Percentiles rank a stretch among this genome's conserved stretches.
Evolutionary conservation across 163 green algal species (phyloP).

Genomic region (Scenedesmus sp.): DNA sequence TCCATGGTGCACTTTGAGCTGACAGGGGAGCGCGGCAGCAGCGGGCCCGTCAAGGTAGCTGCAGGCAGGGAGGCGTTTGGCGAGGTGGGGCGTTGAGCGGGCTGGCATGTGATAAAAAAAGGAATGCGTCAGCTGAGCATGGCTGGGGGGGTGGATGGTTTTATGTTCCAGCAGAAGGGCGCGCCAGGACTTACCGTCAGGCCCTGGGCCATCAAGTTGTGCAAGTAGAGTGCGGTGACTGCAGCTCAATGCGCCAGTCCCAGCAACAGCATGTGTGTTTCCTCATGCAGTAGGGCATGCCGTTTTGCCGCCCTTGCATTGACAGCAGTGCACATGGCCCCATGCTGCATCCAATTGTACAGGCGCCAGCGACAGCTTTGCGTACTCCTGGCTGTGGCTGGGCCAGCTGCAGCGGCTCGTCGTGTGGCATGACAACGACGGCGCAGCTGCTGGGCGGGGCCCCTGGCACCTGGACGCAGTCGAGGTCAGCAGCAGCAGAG

Average conservation of each 20-base stretch:
- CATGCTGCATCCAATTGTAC: not conserved
- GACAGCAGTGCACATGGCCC: no score
- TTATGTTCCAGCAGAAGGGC: not conserved
- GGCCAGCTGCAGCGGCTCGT: slow-evolving; percentile 60
- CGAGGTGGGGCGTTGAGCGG: slow-evolving; percentile 43
- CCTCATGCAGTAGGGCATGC: no score
- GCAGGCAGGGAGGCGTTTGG: slow-evolving; percentile 66
- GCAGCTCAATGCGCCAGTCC: no score
- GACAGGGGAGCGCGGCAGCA: slow-evolving; percentile 59
- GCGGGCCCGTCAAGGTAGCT: slow-evolving; percentile 43
- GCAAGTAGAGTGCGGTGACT: no score
- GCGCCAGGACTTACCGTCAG: no score
- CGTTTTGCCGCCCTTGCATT: no score
- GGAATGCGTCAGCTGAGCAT: no score
- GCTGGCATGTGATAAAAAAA: no score
- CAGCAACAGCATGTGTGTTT: no score
- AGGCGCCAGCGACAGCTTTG: slow-evolving; percentile 62
- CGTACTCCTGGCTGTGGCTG: slow-evolving; percentile 52
- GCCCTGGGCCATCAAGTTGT: no score
- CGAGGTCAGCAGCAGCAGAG: not conserved
- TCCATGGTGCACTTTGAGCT: slow-evolving; percentile 66
- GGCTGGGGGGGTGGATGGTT: not conserved
- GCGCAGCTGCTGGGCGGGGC: slow-evolving; percentile 53
- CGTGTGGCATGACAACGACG: slow-evolving; percentile 72
- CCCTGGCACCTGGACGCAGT: slow-evolving; percentile 69